A percentile compares a stretch with the other conserved stretches of the same genome.
These are phyloP conservation scores for Amanita molliuscula DNA, from an alignment of 768 basidiomycete species.

Conservation along the genomic window DNA sequence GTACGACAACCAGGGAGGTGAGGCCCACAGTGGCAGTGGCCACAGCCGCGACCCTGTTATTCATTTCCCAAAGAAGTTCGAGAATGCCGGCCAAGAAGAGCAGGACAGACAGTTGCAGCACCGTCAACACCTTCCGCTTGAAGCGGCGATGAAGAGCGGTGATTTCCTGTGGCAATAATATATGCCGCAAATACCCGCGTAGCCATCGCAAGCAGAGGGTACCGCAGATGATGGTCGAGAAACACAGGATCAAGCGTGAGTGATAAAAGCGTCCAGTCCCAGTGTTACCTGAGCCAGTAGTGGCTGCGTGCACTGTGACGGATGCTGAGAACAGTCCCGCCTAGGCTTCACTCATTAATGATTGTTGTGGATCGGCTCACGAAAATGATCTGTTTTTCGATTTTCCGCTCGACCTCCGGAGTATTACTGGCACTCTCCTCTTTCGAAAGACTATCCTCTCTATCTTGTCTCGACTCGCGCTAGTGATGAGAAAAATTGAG, in stretches of 20 bases:
- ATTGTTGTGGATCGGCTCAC: background rate
- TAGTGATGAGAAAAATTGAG: background rate
- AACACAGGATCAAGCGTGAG: background rate
- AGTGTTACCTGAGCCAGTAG: background rate
- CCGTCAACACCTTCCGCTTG: background rate
- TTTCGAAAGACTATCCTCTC: background rate
- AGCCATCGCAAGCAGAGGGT: background rate
- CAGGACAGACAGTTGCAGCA: background rate
- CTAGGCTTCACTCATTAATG: background rate
- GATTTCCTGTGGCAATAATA: background rate
- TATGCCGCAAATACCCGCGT: background rate
- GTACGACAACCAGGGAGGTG: background rate
- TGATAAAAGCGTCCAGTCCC: background rate
- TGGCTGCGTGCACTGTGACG: background rate
- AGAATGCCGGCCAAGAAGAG: background rate
- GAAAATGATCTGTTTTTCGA: background rate
- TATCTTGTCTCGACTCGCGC: background rate
- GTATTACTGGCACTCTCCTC: background rate
- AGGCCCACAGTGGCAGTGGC: background rate
- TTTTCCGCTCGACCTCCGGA: background rate
- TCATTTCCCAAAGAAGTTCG: conserved; percentile 1
- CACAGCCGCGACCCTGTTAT: background rate
- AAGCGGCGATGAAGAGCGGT: background rate
- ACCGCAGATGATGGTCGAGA: background rate
- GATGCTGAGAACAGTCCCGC: background rate